Conservation (phyloP, 331 rosid species). For the Malus hybrid region DNA sequence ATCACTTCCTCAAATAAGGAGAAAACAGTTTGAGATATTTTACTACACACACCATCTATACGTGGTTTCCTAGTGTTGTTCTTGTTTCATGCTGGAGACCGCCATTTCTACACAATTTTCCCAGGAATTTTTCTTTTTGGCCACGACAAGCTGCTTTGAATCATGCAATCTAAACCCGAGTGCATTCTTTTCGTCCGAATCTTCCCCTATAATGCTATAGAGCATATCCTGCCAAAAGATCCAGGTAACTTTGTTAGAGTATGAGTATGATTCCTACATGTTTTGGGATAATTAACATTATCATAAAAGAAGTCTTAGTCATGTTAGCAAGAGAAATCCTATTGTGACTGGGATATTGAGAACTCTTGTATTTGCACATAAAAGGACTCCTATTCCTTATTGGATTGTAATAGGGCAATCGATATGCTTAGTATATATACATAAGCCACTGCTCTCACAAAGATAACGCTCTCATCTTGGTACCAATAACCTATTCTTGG, state of each 20-base stretch:
- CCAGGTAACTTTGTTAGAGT: conserved; percentile 31
- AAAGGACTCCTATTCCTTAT: too few relatives aligned
- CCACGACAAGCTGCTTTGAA: conserved; percentile 65
- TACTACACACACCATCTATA: conserved; percentile 85
- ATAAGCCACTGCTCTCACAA: too few relatives aligned
- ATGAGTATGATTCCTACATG: too few relatives aligned
- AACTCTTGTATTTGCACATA: too few relatives aligned
- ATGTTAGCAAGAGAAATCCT: too few relatives aligned
- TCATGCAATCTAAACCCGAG: conserved; percentile 67
- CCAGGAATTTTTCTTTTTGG: conserved; percentile 74
- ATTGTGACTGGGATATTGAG: too few relatives aligned
- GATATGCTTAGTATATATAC: too few relatives aligned
- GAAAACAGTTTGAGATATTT: conserved; percentile 72
- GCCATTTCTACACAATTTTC: conserved; percentile 72
- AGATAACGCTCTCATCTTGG: too few relatives aligned
- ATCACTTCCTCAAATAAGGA: conserved; percentile 79
- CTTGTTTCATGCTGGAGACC: conserved; percentile 89
- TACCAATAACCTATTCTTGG: too few relatives aligned
- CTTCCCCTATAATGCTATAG: conserved; percentile 62
- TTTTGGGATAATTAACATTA: too few relatives aligned
- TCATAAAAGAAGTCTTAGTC: too few relatives aligned
- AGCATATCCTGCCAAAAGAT: conserved; percentile 68
- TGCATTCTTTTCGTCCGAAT: conserved; percentile 54
- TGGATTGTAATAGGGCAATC: too few relatives aligned
- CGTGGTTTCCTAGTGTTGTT: conserved; percentile 61